Conservation (phyloP, 192 early-diverging fungal species). For the Coemansia sp. region DNA sequence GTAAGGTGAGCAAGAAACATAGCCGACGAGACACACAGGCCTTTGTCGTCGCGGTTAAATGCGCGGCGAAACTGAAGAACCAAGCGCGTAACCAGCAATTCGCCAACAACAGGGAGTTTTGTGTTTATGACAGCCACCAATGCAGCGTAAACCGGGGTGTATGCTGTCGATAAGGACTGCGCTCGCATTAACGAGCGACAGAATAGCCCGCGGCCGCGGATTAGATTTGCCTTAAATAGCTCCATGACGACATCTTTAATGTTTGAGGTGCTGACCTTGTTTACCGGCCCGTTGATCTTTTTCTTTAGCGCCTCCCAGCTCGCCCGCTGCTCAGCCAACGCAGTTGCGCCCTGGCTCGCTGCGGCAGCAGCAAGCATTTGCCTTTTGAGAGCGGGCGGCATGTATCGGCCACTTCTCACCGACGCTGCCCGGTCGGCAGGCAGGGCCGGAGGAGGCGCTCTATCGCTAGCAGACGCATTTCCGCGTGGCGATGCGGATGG, state of each 20-base stretch:
- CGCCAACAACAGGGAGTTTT: constrained; percentile 87
- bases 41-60: constrained; percentile 89
- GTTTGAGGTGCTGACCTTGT: constrained; percentile 89
- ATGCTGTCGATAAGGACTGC: constrained; percentile 79
- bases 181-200: constrained; percentile 84
- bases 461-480: background rate
- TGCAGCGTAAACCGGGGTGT: constrained; percentile 89
- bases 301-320: constrained; percentile 94
- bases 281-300: constrained; percentile 89
- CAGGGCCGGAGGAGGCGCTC: too few relatives aligned
- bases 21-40: constrained; percentile 70
- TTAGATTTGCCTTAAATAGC: constrained; percentile 83
- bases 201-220: constrained; percentile 88
- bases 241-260: constrained; percentile 87
- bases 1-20: constrained; percentile 90
- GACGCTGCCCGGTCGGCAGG: background rate
- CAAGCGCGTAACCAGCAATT: constrained; percentile 77
- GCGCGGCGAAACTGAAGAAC: constrained; percentile 86
- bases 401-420: constrained; percentile 54
- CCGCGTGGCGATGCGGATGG: too few relatives aligned
- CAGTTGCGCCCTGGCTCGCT: constrained; percentile 4
- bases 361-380: constrained; percentile 44
- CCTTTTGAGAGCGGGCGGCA: constrained; percentile 77
- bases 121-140: constrained; percentile 87
- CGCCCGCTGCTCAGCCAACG: constrained; percentile 63